Evolutionary conservation across 2,329 filamentous ascomycete species (phyloP).

Genomic region (Atkinsonella hypoxylon): DNA sequence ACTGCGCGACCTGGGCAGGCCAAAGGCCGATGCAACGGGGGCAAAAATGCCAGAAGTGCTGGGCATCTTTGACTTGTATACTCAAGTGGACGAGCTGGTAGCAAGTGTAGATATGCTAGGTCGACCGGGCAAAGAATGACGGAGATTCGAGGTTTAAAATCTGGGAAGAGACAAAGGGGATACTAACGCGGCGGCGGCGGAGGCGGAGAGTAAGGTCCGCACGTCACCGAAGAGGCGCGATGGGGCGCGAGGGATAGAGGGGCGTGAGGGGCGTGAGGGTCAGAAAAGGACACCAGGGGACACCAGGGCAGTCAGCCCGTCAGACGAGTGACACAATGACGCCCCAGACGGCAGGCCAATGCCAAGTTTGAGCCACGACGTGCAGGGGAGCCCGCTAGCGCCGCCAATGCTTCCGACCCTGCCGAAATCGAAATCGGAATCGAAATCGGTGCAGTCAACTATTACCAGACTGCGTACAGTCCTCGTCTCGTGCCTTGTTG

Average conservation of each 20-base stretch:
- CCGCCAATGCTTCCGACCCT: not conserved
- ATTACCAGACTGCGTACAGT: too few relatives aligned
- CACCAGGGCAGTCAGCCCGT: too few relatives aligned
- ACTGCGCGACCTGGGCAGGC: conserved; percentile 18
- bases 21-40: conserved; percentile 23
- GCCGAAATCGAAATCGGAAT: not conserved
- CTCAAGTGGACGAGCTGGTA: too few relatives aligned
- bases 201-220: conserved; percentile 3
- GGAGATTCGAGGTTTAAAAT: not conserved
- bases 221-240: too few relatives aligned
- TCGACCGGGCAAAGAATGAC: too few relatives aligned
- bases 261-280: too few relatives aligned
- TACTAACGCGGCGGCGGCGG: not conserved
- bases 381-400: not conserved
- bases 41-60: conserved; percentile 16
- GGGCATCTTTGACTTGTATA: conserved; percentile 15
- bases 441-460: too few relatives aligned
- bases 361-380: too few relatives aligned
- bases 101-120: too few relatives aligned
- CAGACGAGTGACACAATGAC: not conserved
- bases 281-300: not conserved
- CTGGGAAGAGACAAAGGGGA: too few relatives aligned
- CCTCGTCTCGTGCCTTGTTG: too few relatives aligned
- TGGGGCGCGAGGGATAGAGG: too few relatives aligned
- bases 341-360: not conserved